Base-by-base conservation (phyloP, 208 protist genomes). In the Angomonas ambiguus region DNA sequence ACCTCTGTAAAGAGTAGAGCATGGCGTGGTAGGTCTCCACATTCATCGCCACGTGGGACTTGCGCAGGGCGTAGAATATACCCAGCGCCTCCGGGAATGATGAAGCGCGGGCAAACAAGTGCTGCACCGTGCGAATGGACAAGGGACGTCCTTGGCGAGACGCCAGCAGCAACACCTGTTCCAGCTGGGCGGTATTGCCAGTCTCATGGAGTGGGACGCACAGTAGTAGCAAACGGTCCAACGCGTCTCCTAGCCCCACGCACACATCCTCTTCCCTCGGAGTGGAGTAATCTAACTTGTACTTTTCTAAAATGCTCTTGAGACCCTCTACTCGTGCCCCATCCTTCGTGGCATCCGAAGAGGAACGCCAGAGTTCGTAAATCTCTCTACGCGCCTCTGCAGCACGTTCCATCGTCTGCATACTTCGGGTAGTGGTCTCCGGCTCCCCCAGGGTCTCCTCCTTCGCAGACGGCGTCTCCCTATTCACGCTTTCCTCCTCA, bases 21-120 rank as follows among this genome's bases (percentile, higher is more conserved):
- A 96, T 96, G n/a, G 88, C 85, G 68, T 94, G 88, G 70, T 96
- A 96, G 5, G 80, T 71, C 70, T 94, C 82, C 79, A 92, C 92
- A 65, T 86, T 91, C 87, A 96, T 96, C 18, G 84, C 77, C 32
- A 96, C 80, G 66, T 94, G 79, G 51, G 79, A 86, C 33, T 76
- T 75, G 24, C 88, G 83, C 75, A 96, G 74, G 20, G 86, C 71
- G 71, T 96, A 91, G 68, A 96, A 96, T 49, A 96, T 69, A 25
- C 82, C 80, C 8, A 96, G 74, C 0, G 91, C 91, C 67, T 96
- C 86, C 2, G 82, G 78, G 65, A 87, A 96, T 42, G 67, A 85
- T 41, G 68, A 65, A 0, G 86, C 82, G 32, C 91, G 83, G 2
- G 91, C 77, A 64, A 96, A 96, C 20, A 94, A 65, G 63, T 96